Evolutionary conservation across 2,329 filamentous ascomycete species (phyloP).

Genomic region (Ascochyta clinopodiicola): DNA sequence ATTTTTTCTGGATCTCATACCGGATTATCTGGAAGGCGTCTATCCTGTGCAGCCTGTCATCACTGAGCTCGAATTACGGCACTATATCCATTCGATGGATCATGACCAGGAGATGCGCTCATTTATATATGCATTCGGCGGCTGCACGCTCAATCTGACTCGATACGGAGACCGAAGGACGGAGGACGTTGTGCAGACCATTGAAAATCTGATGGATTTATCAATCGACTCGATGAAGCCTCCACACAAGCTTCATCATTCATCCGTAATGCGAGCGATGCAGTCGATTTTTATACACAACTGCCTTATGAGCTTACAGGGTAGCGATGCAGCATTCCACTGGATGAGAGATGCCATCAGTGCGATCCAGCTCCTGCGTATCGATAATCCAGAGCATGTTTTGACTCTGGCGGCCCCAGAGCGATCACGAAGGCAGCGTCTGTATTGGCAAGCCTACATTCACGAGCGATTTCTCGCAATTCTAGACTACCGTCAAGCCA

Average conservation of each 20-base stretch:
- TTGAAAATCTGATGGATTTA: conserved; percentile 43
- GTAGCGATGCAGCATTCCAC: conserved; percentile 57
- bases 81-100: conserved; percentile 48
- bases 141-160: conserved; percentile 55
- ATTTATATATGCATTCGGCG: conserved; percentile 55
- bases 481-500: conserved; percentile 55
- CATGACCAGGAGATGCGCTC: conserved; percentile 48
- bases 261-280: conserved; percentile 56
- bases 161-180: conserved; percentile 42
- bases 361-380: conserved; percentile 47
- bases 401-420: conserved; percentile 44
- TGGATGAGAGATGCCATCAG: conserved; percentile 60
- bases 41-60: conserved; percentile 59
- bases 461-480: conserved; percentile 65
- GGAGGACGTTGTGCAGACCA: conserved; percentile 40
- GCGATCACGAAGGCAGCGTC: conserved; percentile 53
- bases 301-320: conserved; percentile 57
- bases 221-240: conserved; percentile 49
- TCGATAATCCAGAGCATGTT: conserved; percentile 51
- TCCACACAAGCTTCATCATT: conserved; percentile 48
- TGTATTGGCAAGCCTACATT: conserved; percentile 64
- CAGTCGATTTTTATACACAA: conserved; percentile 63
- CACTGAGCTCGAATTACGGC: conserved; percentile 49
- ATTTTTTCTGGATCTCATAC: conserved; percentile 54
- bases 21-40: conserved; percentile 54